A percentile compares a stretch with the other conserved stretches of the same genome.
Conservation (phyloP, 2,329 filamentous ascomycete species). For the Diaporthe citri region DNA sequence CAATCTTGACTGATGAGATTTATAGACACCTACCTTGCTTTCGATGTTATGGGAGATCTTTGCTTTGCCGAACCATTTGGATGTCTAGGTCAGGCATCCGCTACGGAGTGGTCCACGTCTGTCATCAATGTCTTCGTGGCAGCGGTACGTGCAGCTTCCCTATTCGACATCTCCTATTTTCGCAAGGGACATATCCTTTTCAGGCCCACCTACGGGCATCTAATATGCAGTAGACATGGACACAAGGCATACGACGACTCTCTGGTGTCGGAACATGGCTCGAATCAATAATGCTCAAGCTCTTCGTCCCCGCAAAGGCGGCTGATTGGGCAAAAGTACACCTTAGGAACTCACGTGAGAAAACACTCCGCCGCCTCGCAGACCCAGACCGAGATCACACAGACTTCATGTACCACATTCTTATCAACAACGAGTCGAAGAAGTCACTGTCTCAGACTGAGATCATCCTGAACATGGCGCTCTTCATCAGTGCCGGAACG, state of each 20-base stretch:
- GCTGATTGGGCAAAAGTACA: conserved; percentile 10
- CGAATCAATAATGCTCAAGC: conserved; percentile 41
- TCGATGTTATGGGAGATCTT: conserved; percentile 68
- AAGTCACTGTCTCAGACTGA: conserved; percentile 29
- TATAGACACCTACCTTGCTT: conserved; percentile 49
- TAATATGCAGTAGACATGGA: conserved; percentile 42
- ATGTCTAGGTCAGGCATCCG: conserved; percentile 60
- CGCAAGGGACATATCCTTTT: too few species aligned
- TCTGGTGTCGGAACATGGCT: conserved; percentile 46
- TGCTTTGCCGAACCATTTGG: conserved; percentile 65
- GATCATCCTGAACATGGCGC: conserved; percentile 18
- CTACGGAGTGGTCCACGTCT: conserved; percentile 62
- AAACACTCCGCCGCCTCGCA: conserved; percentile 36
- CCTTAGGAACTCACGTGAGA: conserved; percentile 35
- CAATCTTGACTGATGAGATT: conserved; percentile 37
- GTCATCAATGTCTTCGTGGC: conserved; percentile 50
- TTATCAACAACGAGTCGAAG: conserved; percentile 41
- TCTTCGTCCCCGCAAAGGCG: conserved; percentile 42
- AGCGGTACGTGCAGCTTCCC: neutral
- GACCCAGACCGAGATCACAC: conserved; percentile 40
- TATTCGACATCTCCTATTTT: neutral
- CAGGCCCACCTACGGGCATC: neutral
- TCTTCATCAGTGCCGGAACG: conserved; percentile 59
- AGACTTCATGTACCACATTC: conserved; percentile 44
- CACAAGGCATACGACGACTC: conserved; percentile 45